Evolutionary conservation across 2,329 filamentous ascomycete species (phyloP).

Genomic region (Scedosporium aurantiacum): DNA sequence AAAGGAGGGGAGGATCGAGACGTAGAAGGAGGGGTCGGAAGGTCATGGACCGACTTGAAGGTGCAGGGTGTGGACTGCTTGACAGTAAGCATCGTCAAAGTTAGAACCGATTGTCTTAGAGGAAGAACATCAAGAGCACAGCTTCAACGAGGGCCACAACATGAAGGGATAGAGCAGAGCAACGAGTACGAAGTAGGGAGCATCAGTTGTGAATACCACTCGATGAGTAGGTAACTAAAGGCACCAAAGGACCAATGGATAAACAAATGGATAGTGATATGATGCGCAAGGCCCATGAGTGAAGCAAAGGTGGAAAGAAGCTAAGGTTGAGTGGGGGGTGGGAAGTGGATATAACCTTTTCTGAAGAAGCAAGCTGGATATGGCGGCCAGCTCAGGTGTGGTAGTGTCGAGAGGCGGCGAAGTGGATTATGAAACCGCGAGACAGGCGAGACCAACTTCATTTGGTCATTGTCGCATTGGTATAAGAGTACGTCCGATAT

Average conservation of each 20-base stretch:
- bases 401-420: conserved; percentile 17
- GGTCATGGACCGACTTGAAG: conserved; percentile 51
- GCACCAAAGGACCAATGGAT: not conserved
- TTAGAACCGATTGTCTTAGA: conserved; percentile 18
- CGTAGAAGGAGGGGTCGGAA: conserved; percentile 46
- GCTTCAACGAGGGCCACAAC: conserved; percentile 14
- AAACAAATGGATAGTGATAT: not conserved
- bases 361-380: conserved; percentile 28
- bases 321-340: not conserved
- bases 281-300: not conserved
- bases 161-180: conserved; percentile 15
- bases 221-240: not conserved
- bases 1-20: conserved; percentile 45
- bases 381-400: conserved; percentile 34
- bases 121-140: conserved; percentile 15
- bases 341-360: conserved; percentile 24
- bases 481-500: conserved; percentile 2
- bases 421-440: conserved; percentile 8
- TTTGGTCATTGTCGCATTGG: conserved; percentile 9
- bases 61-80: conserved; percentile 49
- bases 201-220: not conserved
- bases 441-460: conserved; percentile 10
- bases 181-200: conserved; percentile 9
- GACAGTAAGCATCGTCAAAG: conserved; percentile 41
- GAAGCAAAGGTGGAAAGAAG: not conserved